phyloP scores from a whole-genome alignment of 257 asterid species.

The Phtheirospermum japonicum region DNA sequence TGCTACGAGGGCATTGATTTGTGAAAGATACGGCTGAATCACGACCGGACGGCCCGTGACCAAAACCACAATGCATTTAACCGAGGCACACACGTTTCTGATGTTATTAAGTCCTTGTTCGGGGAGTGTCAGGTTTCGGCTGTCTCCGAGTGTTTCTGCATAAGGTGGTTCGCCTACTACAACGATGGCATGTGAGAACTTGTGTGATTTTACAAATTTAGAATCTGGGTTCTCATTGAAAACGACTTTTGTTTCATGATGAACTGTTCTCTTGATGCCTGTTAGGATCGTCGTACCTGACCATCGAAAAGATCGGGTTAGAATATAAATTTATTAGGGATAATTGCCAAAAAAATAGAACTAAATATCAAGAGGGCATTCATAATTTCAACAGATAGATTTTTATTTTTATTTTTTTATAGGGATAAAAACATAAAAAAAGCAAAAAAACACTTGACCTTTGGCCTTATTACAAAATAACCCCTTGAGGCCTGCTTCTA shows the following conservation, averaged over 20 bases:
- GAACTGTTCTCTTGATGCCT: conserved; percentile 39
- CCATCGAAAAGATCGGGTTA: background rate
- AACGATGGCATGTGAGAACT: conserved; percentile 43
- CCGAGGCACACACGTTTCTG: conserved; percentile 34
- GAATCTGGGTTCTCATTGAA: conserved; percentile 37
- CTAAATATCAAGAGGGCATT: no score
- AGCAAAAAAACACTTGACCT: no score
- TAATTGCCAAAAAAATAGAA: no score
- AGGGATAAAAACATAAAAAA: no score
- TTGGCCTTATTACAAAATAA: no score
- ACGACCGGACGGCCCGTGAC: conserved; percentile 50
- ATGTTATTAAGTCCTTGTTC: conserved; percentile 36
- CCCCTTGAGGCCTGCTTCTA: no score
- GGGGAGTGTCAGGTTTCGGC: conserved; percentile 38
- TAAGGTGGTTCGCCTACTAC: conserved; percentile 55
- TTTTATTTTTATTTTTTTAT: no score
- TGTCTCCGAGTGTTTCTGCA: conserved; percentile 50
- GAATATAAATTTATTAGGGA: no score
- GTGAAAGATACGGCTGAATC: conserved; percentile 39
- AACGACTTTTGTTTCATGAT: conserved; percentile 36
- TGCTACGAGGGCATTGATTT: conserved; percentile 45
- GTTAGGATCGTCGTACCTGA: conserved; percentile 45
- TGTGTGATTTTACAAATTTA: conserved; percentile 27
- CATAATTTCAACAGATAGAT: no score
- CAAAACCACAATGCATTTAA: conserved; percentile 40